phyloP scores from a whole-genome alignment of 1,284 basidiomycete genomes.

The Tilletia horrida region DNA sequence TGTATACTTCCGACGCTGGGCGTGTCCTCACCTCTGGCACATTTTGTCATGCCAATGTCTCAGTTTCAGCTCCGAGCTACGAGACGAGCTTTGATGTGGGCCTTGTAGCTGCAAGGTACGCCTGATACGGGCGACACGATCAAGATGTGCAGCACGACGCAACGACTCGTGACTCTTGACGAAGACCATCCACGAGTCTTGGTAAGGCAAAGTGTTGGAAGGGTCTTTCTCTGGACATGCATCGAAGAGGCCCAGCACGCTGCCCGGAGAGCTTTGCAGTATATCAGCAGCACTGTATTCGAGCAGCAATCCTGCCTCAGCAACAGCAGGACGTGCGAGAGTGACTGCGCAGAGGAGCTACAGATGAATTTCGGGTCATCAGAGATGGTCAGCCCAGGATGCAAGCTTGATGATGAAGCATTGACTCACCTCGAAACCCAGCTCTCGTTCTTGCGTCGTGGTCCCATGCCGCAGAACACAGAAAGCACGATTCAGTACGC shows the following conservation, averaged over 20 bases:
- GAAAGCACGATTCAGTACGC: constrained; percentile 34
- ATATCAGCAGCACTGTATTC: constrained; percentile 21
- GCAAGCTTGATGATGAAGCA: background rate
- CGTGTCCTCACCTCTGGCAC: constrained; percentile 20
- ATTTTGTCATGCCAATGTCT: constrained; percentile 39
- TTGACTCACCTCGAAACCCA: background rate
- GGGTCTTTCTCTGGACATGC: background rate
- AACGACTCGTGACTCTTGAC: constrained; percentile 34
- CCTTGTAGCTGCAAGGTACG: constrained; percentile 32
- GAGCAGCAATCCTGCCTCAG: constrained; percentile 23
- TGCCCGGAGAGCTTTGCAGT: background rate
- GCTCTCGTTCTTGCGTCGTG: background rate
- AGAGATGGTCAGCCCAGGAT: background rate
- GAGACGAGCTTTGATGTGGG: constrained; percentile 29
- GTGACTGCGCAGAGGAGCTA: constrained; percentile 34
- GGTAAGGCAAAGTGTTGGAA: constrained; percentile 20
- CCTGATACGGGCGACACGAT: constrained; percentile 37
- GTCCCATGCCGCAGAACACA: constrained; percentile 5
- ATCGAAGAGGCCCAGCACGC: background rate
- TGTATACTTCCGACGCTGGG: too few relatives aligned
- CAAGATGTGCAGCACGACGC: constrained; percentile 38
- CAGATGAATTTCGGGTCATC: constrained; percentile 20
- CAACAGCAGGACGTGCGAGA: constrained; percentile 28
- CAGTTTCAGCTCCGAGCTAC: constrained; percentile 36
- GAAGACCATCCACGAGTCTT: constrained; percentile 30